Conservation (phyloP, 345 rosid species). For the Raphanus raphanistrum region DNA sequence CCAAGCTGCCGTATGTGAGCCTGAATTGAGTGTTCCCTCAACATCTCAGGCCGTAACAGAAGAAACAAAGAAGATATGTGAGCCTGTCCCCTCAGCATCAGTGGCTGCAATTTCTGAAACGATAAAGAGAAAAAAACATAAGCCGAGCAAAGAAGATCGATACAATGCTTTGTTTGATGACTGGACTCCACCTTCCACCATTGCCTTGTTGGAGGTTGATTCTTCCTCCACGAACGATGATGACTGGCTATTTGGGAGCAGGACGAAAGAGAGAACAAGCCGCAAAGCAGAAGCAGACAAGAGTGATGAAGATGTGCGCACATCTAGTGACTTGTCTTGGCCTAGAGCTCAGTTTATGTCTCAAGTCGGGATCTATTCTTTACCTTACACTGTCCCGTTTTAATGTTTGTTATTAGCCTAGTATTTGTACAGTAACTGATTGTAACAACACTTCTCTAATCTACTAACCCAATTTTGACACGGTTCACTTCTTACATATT, state of each 20-base stretch:
- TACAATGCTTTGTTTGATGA: constrained; percentile 46
- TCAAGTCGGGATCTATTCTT: constrained; percentile 48
- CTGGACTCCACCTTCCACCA: constrained; percentile 46
- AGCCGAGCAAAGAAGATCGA: constrained; percentile 14
- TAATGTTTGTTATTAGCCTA: constrained; percentile 30
- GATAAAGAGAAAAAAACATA: neutral
- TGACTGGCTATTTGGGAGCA: constrained; percentile 57
- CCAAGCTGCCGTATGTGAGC: neutral
- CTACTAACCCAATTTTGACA: constrained; percentile 34
- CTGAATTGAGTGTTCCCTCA: neutral
- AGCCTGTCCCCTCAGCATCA: neutral
- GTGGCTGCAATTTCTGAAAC: neutral
- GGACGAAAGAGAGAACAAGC: neutral
- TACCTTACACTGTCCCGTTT: constrained; percentile 69
- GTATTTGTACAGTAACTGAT: constrained; percentile 18
- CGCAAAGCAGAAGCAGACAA: neutral
- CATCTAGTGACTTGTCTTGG: constrained; percentile 17
- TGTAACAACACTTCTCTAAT: constrained; percentile 20
- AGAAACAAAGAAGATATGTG: neutral
- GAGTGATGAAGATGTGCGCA: constrained; percentile 5
- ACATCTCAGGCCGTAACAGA: neutral
- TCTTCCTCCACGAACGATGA: neutral
- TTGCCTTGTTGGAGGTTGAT: neutral
- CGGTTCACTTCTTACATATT: neutral
- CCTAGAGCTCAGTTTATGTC: constrained; percentile 49